Evolutionary conservation across 139 green algal genomes (phyloP).

Genomic region (Tetradesmus obliquus): DNA sequence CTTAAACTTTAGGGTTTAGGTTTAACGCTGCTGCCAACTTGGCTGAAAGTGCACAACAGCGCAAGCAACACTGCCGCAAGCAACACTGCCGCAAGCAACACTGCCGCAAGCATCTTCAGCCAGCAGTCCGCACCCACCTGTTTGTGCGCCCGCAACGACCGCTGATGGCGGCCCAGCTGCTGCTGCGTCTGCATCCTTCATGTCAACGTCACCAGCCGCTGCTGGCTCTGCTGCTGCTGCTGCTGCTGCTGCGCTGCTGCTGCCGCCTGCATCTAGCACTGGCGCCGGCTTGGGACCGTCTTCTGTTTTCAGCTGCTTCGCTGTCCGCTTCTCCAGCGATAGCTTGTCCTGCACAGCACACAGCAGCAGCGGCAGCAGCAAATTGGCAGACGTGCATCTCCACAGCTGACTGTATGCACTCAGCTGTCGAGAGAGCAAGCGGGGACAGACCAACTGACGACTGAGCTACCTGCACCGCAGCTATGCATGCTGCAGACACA

Average conservation of each 20-base stretch:
- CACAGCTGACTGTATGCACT: not conserved
- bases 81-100: no score
- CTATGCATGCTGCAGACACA: no score
- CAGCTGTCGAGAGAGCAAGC: not conserved
- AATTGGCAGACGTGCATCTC: no score
- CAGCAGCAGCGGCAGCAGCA: not conserved
- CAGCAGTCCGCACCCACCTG: constrained; percentile 32
- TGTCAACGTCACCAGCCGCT: constrained; percentile 63
- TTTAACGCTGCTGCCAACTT: no score
- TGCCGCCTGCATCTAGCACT: constrained; percentile 5
- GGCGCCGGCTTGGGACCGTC: constrained; percentile 19
- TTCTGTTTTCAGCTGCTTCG: constrained; percentile 39
- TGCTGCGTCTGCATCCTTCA: constrained; percentile 62
- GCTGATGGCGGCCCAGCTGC: constrained; percentile 3
- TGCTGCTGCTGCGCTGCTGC: constrained; percentile 7
- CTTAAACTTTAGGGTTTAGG: no score
- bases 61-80: no score
- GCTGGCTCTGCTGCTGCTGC: constrained; percentile 22
- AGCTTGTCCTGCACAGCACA: constrained; percentile 10
- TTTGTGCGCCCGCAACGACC: constrained; percentile 36
- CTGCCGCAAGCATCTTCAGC: not conserved
- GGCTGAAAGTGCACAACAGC: no score
- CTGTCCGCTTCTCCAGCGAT: constrained; percentile 19
- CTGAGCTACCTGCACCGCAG: no score
- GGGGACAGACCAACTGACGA: no score